Conservation (phyloP, 768 basidiomycete species). For the Artomyces pyxidatus region DNA sequence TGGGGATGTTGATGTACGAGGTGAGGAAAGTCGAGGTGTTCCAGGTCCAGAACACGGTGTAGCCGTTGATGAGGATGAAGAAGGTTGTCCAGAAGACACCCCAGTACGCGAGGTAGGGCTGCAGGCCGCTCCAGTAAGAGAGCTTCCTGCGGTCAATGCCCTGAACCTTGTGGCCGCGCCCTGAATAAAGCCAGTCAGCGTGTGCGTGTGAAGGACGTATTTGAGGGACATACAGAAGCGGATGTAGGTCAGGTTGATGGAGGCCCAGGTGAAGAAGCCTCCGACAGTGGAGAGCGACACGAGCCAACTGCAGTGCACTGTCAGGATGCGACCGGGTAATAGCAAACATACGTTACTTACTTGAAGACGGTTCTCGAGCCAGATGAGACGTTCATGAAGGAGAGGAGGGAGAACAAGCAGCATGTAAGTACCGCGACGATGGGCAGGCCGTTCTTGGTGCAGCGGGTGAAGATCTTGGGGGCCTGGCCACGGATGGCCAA, state of each 20-base stretch:
- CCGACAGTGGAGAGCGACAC: slow-evolving; percentile 59
- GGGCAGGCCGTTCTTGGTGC: slow-evolving; percentile 45
- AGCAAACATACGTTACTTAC: slow-evolving; percentile 22
- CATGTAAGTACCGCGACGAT: slow-evolving; percentile 26
- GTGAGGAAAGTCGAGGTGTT: slow-evolving; percentile 43
- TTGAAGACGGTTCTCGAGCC: slow-evolving; percentile 51
- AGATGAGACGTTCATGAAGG: slow-evolving; percentile 61
- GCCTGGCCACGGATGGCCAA: slow-evolving; percentile 32
- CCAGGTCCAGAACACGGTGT: slow-evolving; percentile 58
- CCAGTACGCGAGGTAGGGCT: slow-evolving; percentile 66
- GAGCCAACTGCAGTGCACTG: slow-evolving; percentile 45
- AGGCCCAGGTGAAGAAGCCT: slow-evolving; percentile 61
- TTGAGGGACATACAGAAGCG: slow-evolving; percentile 47
- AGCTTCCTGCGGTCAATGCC: slow-evolving; percentile 56
- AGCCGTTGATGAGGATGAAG: slow-evolving; percentile 51
- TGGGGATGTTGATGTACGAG: slow-evolving; percentile 31
- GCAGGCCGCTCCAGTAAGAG: slow-evolving; percentile 51
- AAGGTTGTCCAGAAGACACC: slow-evolving; percentile 56
- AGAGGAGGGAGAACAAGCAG: slow-evolving; percentile 34
- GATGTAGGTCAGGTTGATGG: slow-evolving; percentile 65
- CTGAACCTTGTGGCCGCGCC: slow-evolving; percentile 55
- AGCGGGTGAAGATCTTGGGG: slow-evolving; percentile 35
- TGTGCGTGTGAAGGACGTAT: neutral
- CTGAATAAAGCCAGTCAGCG: slow-evolving; percentile 23
- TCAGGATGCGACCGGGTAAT: neutral